phyloP scores from a whole-genome alignment of 129 eudicot genomes.

The Chrysanthemum makinoi region DNA sequence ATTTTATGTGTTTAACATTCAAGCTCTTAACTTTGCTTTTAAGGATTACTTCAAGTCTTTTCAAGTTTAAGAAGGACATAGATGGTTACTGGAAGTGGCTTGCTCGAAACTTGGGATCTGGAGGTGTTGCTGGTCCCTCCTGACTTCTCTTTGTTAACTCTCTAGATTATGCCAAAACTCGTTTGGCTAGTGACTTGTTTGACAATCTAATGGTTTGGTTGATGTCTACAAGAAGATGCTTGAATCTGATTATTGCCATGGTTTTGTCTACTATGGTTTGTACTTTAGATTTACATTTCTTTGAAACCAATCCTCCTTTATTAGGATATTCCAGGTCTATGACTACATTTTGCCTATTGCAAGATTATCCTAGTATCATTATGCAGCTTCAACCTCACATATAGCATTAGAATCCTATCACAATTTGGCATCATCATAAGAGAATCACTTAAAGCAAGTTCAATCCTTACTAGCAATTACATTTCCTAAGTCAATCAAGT shows the following conservation, averaged over 20 bases:
- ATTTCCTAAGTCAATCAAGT: too few species aligned
- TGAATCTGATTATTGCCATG: slow-evolving; percentile 52
- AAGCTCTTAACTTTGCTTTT: too few species aligned
- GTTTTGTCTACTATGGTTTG: slow-evolving; percentile 52
- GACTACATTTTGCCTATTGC: too few species aligned
- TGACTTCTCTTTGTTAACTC: slow-evolving; percentile 58
- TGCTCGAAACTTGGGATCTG: slow-evolving; percentile 58
- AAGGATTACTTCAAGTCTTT: slow-evolving; percentile 68
- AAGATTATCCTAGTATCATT: too few species aligned
- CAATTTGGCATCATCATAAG: too few species aligned
- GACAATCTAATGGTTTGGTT: slow-evolving; percentile 53
- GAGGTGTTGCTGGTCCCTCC: slow-evolving; percentile 58
- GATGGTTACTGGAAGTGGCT: slow-evolving; percentile 73
- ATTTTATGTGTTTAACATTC: too few species aligned
- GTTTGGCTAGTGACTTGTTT: slow-evolving; percentile 50
- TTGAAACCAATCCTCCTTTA: slow-evolving; percentile 61
- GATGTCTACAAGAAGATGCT: slow-evolving; percentile 59
- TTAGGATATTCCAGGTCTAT: too few species aligned
- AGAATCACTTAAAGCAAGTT: too few species aligned
- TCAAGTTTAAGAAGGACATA: slow-evolving; percentile 49
- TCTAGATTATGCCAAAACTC: slow-evolving; percentile 54
- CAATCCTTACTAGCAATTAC: too few species aligned
- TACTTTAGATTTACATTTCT: slow-evolving; percentile 61
- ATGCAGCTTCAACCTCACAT: too few species aligned
- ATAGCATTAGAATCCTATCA: too few species aligned